Evolutionary conservation across 176 grass and related monocot species (phyloP).

Genomic region (Leersia perrieri): DNA sequence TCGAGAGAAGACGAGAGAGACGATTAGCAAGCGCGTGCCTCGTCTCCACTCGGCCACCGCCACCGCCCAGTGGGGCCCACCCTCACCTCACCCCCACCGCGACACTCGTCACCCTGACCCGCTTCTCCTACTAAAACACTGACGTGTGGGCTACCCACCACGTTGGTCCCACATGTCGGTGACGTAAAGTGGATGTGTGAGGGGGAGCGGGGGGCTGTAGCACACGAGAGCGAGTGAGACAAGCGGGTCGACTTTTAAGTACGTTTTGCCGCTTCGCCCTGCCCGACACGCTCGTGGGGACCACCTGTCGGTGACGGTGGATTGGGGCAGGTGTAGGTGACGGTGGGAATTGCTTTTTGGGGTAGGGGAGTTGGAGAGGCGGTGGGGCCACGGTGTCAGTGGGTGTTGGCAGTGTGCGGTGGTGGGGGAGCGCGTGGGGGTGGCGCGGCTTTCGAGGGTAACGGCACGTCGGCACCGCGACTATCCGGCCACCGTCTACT

Average conservation of each 20-base stretch:
- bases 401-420: fast-evolving
- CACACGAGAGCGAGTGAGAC: conserved; percentile 3
- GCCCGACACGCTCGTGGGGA: not conserved
- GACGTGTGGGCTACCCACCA: fast-evolving
- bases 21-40: conserved; percentile 28
- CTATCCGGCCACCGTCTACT: conserved; percentile 15
- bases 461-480: not conserved
- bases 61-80: conserved; percentile 21
- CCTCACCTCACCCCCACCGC: not conserved
- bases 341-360: not conserved
- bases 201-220: not conserved
- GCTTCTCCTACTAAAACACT: fast-evolving
- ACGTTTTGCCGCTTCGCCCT: conserved; percentile 8
- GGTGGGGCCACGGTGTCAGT: not conserved
- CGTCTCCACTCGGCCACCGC: conserved; percentile 37
- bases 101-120: not conserved
- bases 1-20: not conserved
- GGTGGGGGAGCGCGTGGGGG: not conserved
- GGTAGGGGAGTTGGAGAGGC: not conserved
- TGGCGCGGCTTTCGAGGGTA: not conserved
- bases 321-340: not conserved
- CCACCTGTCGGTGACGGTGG: not conserved
- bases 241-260: conserved; percentile 20
- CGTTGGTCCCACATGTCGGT: fast-evolving
- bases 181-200: fast-evolving